Evolutionary conservation across 768 basidiomycete species (phyloP).

Genomic region (Hygrocybe coccinea): DNA sequence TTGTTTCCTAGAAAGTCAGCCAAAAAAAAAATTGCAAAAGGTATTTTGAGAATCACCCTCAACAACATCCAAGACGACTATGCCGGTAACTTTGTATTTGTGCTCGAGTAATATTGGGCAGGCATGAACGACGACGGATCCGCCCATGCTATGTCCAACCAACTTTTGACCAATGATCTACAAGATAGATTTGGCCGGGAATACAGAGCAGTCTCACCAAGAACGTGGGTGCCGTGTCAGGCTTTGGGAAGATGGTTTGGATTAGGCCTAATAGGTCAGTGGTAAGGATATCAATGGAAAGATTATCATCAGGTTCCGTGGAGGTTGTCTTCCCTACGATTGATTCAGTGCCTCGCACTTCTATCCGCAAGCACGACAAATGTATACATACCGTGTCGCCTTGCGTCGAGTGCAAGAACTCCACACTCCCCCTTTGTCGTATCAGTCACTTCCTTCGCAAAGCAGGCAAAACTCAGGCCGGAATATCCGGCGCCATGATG

Average conservation of each 20-base stretch:
- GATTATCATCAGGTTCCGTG: conserved; percentile 43
- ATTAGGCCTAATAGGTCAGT: conserved; percentile 72
- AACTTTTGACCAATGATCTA: conserved; percentile 43
- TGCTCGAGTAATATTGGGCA: conserved; percentile 60
- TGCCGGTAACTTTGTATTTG: conserved; percentile 70
- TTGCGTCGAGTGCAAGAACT: conserved; percentile 73
- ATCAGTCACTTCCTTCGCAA: conserved; percentile 73
- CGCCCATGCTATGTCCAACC: conserved; percentile 96
- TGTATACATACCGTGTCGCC: conserved; percentile 89
- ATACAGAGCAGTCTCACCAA: conserved; percentile 46
- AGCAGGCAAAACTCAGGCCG: conserved; percentile 82
- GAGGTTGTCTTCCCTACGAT: conserved; percentile 60
- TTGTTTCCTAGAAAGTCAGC: conserved; percentile 23
- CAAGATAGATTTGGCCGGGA: not conserved
- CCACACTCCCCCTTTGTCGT: conserved; percentile 69
- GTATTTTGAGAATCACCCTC: conserved; percentile 69
- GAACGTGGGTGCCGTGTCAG: conserved; percentile 59
- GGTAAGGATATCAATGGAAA: conserved; percentile 69
- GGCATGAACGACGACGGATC: conserved; percentile 75
- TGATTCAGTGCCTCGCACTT: not conserved
- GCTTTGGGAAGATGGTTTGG: conserved; percentile 62
- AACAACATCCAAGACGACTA: conserved; percentile 82
- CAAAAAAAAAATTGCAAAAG: no score
- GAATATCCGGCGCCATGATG: conserved; percentile 96
- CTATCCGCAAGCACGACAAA: not conserved